phyloP scores from a whole-genome alignment of 2,329 filamentous ascomycete species.

The Aspergillus eucalypticola region DNA sequence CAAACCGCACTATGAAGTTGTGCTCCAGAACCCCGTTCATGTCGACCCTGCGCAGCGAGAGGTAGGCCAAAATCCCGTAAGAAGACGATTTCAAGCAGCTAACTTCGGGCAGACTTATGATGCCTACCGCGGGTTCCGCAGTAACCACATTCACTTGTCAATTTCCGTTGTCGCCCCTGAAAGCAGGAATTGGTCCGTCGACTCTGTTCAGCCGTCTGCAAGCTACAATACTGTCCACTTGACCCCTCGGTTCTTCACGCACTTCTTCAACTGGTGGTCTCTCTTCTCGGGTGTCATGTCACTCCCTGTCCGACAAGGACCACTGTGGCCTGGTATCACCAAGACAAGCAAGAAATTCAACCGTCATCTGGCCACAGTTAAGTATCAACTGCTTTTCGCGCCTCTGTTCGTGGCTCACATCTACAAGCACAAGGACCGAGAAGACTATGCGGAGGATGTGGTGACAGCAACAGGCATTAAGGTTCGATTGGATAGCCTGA shows the following conservation, averaged over 20 bases:
- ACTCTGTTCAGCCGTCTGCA: constrained; percentile 71
- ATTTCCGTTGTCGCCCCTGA: constrained; percentile 85
- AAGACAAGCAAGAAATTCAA: constrained; percentile 99
- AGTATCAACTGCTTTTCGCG: constrained; percentile 90
- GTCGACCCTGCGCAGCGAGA: constrained; percentile 60
- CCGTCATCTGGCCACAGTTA: constrained; percentile 94
- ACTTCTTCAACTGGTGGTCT: constrained; percentile 98
- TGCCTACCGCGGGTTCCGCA: constrained; percentile 94
- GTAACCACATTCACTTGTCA: constrained; percentile 93
- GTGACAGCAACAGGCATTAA: constrained; percentile 96
- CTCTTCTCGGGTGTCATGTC: constrained; percentile 95
- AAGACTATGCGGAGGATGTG: constrained; percentile 74
- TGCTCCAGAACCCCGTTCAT: constrained; percentile 77
- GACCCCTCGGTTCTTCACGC: constrained; percentile 93
- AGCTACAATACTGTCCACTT: constrained; percentile 98
- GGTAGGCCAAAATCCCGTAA: constrained; percentile 31
- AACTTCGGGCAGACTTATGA: constrained; percentile 65
- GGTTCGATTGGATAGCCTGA: constrained; percentile 92
- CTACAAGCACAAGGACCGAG: constrained; percentile 96
- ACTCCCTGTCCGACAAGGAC: constrained; percentile 87
- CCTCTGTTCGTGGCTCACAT: constrained; percentile 94
- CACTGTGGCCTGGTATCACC: constrained; percentile 85
- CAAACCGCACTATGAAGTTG: constrained; percentile 86
- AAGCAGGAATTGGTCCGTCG: constrained; percentile 80
- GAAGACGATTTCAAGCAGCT: background rate